Conservation (phyloP, 2,329 filamentous ascomycete genomes). For the Pleoardoris graminearum region DNA sequence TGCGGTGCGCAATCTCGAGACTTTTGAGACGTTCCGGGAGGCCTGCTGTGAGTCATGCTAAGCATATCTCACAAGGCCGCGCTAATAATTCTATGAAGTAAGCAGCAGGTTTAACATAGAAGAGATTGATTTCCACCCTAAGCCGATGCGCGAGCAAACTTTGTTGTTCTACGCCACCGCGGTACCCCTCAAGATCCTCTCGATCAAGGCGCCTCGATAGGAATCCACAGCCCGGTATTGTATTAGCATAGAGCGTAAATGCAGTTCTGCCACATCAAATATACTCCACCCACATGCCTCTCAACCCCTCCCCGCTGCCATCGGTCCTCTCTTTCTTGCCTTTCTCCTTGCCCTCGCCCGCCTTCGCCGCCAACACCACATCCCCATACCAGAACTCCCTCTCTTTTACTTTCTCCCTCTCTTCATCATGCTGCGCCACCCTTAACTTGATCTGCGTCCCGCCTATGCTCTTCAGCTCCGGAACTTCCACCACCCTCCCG, state of each 20-base stretch:
- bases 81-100: neutral
- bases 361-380: conserved; percentile 25
- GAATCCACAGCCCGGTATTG: no score
- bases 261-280: no score
- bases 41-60: conserved; percentile 55
- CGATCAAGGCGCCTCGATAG: neutral
- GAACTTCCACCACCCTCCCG: conserved; percentile 21
- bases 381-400: conserved; percentile 33
- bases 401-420: conserved; percentile 18
- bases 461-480: conserved; percentile 7
- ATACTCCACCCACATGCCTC: conserved; percentile 33
- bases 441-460: conserved; percentile 26
- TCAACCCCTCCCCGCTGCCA: conserved; percentile 15
- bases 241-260: no score
- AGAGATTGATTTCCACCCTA: neutral
- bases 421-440: conserved; percentile 23
- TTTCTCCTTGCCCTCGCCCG: conserved; percentile 6
- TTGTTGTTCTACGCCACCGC: neutral
- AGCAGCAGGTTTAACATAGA: neutral
- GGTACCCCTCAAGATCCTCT: neutral
- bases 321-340: conserved; percentile 23
- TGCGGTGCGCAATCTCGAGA: conserved; percentile 70
- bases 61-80: conserved; percentile 26
- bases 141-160: neutral
- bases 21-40: conserved; percentile 66